Percentiles rank a stretch among this genome's conserved stretches.
Evolutionary conservation across 352 stramenopile genomes (phyloP).

Genomic region (Phytopythium delawarense): DNA sequence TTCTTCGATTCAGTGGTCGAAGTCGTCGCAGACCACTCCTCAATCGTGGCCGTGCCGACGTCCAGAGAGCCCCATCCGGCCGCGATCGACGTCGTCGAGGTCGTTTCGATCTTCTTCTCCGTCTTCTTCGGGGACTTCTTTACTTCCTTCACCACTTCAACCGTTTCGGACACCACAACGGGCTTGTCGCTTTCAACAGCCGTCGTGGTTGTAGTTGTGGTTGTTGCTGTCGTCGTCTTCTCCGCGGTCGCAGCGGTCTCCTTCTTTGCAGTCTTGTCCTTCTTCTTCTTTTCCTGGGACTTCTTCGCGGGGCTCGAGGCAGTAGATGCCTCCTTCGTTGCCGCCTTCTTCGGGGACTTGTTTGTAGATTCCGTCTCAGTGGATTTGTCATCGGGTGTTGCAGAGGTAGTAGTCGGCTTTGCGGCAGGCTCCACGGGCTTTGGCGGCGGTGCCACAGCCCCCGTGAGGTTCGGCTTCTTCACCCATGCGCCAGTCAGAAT

Average conservation of each 20-base stretch:
- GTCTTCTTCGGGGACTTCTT: constrained; percentile 25
- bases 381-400: not conserved
- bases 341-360: not conserved
- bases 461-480: constrained; percentile 64
- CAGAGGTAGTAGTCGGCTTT: not conserved
- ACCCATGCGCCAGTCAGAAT: constrained; percentile 67
- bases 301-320: constrained; percentile 44
- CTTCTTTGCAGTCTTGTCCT: constrained; percentile 28
- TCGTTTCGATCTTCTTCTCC: constrained; percentile 13
- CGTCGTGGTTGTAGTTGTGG: constrained; percentile 3
- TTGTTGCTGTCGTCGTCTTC: not conserved
- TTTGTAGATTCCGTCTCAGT: constrained; percentile 1
- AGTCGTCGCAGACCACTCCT: constrained; percentile 50
- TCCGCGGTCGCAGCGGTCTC: not conserved
- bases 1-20: constrained; percentile 46
- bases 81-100: constrained; percentile 33
- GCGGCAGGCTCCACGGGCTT: constrained; percentile 18
- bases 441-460: constrained; percentile 18
- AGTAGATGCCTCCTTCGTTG: not conserved
- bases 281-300: constrained; percentile 36
- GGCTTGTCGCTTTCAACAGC: constrained; percentile 3
- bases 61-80: constrained; percentile 64
- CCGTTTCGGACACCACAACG: constrained; percentile 19
- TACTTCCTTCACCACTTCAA: constrained; percentile 25
- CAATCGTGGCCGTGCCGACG: constrained; percentile 54